These are phyloP conservation scores for Primulina tabacum DNA, from an alignment of 257 asterid species.

Conservation along the genomic window DNA sequence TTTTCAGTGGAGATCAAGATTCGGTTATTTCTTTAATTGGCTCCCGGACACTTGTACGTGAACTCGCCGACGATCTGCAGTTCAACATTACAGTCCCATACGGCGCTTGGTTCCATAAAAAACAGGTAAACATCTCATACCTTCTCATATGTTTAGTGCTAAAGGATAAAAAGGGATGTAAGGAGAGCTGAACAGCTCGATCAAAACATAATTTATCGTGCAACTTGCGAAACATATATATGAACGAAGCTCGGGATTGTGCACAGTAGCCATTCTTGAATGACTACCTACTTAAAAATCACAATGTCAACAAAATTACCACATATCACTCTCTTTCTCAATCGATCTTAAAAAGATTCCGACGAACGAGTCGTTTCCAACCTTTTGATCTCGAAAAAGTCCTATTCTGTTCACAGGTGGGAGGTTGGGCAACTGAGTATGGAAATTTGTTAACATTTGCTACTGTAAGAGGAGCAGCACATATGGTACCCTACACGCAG, in stretches of 20 bases:
- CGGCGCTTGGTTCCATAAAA: neutral
- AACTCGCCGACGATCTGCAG: neutral
- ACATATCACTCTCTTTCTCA: no score
- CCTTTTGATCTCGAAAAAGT: neutral
- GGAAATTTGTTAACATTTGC: constrained; percentile 80
- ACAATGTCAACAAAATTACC: no score
- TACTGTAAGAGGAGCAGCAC: constrained; percentile 95
- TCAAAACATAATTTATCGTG: no score
- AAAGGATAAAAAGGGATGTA: neutral
- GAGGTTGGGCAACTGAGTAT: constrained; percentile 94
- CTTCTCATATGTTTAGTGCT: neutral
- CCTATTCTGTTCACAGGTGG: constrained; percentile 49
- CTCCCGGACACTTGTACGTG: neutral
- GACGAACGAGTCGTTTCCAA: neutral
- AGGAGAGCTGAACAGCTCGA: no score
- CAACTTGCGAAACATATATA: no score
- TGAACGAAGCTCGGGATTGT: no score
- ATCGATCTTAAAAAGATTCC: no score
- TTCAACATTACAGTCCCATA: neutral
- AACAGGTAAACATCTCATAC: neutral
- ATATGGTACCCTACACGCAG: constrained; percentile 96
- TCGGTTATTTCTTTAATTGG: neutral
- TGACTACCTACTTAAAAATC: no score
- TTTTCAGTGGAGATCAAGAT: neutral
- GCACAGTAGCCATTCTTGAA: neutral